Evolutionary conservation across 1,284 basidiomycete genomes (phyloP).

Genomic region (Coriolopsis trogii): DNA sequence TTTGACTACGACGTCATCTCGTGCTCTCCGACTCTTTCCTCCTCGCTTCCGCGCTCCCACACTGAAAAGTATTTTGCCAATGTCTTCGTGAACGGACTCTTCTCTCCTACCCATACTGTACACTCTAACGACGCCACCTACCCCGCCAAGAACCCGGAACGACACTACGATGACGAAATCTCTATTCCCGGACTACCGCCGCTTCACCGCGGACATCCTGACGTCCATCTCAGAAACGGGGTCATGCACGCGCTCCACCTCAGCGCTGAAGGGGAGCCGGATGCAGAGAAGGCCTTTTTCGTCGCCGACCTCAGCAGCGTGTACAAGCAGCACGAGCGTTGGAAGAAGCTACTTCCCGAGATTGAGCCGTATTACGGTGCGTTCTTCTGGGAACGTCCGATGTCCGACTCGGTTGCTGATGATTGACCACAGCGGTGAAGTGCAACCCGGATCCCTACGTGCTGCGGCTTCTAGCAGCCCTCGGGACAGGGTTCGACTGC

Average conservation of each 20-base stretch:
- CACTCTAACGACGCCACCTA: constrained; percentile 27
- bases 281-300: constrained; percentile 95
- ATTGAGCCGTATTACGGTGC: constrained; percentile 92
- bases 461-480: constrained; percentile 84
- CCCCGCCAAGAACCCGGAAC: constrained; percentile 25
- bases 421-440: constrained; percentile 75
- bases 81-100: constrained; percentile 37
- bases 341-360: constrained; percentile 81
- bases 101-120: constrained; percentile 30
- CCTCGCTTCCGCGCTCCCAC: constrained; percentile 37
- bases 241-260: constrained; percentile 65
- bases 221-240: constrained; percentile 72
- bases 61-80: constrained; percentile 39
- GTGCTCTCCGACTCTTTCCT: constrained; percentile 33
- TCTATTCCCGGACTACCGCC: constrained; percentile 69
- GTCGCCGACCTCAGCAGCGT: constrained; percentile 93
- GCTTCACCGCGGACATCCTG: constrained; percentile 66
- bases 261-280: constrained; percentile 53
- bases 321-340: constrained; percentile 85
- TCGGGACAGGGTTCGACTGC: constrained; percentile 96
- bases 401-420: constrained; percentile 1
- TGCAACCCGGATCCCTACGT: constrained; percentile 98
- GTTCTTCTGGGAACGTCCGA: constrained; percentile 28
- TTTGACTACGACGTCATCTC: constrained; percentile 40
- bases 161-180: constrained; percentile 39